Base-by-base conservation (phyloP, 2,329 filamentous ascomycete genomes). In the Penicillium hordei region DNA sequence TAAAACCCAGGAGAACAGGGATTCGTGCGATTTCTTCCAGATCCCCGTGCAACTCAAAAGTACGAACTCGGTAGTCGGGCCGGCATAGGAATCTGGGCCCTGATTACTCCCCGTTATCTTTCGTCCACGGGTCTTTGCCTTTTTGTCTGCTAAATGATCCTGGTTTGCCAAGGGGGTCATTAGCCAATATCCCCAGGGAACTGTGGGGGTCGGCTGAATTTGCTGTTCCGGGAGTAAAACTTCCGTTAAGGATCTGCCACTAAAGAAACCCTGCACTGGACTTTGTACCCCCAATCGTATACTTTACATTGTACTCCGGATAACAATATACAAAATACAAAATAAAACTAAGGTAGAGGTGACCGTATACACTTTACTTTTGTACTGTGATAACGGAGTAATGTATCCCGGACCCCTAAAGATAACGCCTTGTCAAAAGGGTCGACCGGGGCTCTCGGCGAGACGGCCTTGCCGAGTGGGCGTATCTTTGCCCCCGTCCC, bases 241-340 rank as follows among this genome's bases (percentile, higher is more conserved):
- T 50, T 51, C 33, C 40, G 43, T 58, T 59, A 59, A 59, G 64
- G 64, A 66, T 66, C 63, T 61, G 50, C 63, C 54, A 62, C 61
- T 66, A 64, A 60, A 54, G 48, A 46, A 31, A 42, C 57, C 61
- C 55, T 50, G 40, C 58, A 52, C 55, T 15, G n/a, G 27, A 19
- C n/a, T 31, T 15, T 9, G 7, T 17, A n/a, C 34, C 10, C 23
- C 21, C 21, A 15, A 7, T 8, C 23, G 10, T 21, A 39, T 39
- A 39, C n/a, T 39, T 10, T 21, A 2, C 19, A 38, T 21, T 21
- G 12, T 40, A 40, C 13, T 21, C 13, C 3, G 19, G 21, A 8
- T 25, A 43, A 25, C 27, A 23, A 21, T 12, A 17, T 33, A 17
- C 27, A 23, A 21, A 7, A 17, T 33, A 17, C 25, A 33, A 23